A percentile compares a stretch with the other conserved stretches of the same genome.
Evolutionary conservation across 768 basidiomycete species (phyloP).

Genomic region (Mycena polygramma): DNA sequence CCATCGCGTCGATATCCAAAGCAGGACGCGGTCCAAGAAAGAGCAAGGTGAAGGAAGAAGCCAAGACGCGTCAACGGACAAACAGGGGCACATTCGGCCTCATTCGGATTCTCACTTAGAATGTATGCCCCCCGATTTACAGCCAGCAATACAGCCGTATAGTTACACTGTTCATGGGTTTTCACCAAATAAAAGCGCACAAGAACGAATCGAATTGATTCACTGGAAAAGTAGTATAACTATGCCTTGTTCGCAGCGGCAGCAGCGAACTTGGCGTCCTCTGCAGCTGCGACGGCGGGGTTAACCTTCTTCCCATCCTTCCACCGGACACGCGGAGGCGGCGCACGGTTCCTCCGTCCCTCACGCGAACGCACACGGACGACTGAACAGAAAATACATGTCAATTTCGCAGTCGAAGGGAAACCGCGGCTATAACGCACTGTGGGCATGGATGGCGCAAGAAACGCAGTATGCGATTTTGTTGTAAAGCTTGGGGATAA

Average conservation of each 20-base stretch:
- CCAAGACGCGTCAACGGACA: too few relatives aligned
- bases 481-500: conserved; percentile 97
- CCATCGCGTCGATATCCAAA: conserved; percentile 30
- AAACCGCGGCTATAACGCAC: conserved; percentile 56
- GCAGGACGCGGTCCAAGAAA: conserved; percentile 30
- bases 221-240: not conserved
- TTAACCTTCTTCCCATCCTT: conserved; percentile 97
- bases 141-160: too few relatives aligned
- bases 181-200: not conserved
- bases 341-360: conserved; percentile 97
- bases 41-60: not conserved
- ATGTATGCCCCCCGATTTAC: too few relatives aligned
- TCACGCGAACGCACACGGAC: conserved; percentile 98
- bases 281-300: conserved; percentile 93
- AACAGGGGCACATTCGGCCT: too few relatives aligned
- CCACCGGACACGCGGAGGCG: conserved; percentile 96
- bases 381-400: conserved; percentile 65
- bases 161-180: too few relatives aligned
- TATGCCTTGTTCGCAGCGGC: conserved; percentile 61
- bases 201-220: not conserved
- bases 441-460: conserved; percentile 99
- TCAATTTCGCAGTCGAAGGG: not conserved
- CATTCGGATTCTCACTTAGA: too few relatives aligned
- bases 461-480: conserved; percentile 99
- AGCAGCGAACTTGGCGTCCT: conserved; percentile 81